Percentiles rank a stretch among this genome's conserved stretches.
phyloP scores from a whole-genome alignment of 148 eudicot genomes.

The Chenopodium berlandieri region DNA sequence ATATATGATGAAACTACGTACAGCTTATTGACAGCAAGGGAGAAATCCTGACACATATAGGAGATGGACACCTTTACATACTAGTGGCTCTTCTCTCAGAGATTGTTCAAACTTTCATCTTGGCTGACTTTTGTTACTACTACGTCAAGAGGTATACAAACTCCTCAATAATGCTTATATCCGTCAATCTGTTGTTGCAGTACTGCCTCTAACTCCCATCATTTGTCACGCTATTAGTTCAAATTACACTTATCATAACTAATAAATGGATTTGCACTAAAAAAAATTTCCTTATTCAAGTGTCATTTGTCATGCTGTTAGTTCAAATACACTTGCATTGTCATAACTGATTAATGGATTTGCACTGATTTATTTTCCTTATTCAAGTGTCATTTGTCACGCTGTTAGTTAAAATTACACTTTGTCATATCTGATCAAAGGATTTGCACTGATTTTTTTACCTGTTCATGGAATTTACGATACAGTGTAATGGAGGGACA shows the following conservation, averaged over 20 bases:
- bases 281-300: too few relatives aligned
- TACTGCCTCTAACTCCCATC: neutral
- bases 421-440: too few relatives aligned
- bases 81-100: slow-evolving; percentile 52
- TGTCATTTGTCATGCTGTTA: too few relatives aligned
- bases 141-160: slow-evolving; percentile 59
- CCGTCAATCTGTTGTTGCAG: too few relatives aligned
- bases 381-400: too few relatives aligned
- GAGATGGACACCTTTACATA: slow-evolving; percentile 55
- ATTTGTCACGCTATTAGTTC: neutral
- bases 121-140: slow-evolving; percentile 83
- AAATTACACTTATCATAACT: too few relatives aligned
- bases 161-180: neutral
- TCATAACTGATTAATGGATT: too few relatives aligned
- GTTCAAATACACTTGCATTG: too few relatives aligned
- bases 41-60: slow-evolving; percentile 39
- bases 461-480: slow-evolving; percentile 7
- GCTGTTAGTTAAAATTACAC: too few relatives aligned
- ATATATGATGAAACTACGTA: neutral
- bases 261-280: too few relatives aligned
- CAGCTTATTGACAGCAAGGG: slow-evolving; percentile 69
- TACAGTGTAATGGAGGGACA: slow-evolving; percentile 54
- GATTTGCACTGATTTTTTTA: too few relatives aligned
- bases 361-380: too few relatives aligned
- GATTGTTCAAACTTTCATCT: slow-evolving; percentile 67